Evolutionary conservation across 2,329 filamentous ascomycete species (phyloP).

Genomic region (Rugonectria rugulosa): DNA sequence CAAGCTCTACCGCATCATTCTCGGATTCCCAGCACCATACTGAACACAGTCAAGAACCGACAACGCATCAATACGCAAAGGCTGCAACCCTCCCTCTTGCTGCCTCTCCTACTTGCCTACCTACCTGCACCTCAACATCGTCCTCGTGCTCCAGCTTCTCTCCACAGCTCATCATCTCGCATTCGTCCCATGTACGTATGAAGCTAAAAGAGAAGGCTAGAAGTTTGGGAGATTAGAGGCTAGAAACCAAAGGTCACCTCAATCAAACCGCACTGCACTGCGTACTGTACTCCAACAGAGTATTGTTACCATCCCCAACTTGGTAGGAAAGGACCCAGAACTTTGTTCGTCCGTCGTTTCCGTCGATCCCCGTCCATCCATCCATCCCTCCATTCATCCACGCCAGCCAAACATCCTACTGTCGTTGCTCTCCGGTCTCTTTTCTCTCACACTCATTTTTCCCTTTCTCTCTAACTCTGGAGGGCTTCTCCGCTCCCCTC

Average conservation of each 20-base stretch:
- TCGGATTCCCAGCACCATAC: too few species aligned
- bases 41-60: too few species aligned
- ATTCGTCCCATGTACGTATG: neutral
- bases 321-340: conserved; percentile 28
- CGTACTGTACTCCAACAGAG: neutral
- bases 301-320: too few species aligned
- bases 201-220: conserved; percentile 3
- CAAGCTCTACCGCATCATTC: too few species aligned
- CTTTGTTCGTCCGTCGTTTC: conserved; percentile 40
- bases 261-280: conserved; percentile 4
- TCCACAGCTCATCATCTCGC: neutral
- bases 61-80: too few species aligned
- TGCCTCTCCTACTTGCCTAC: too few species aligned
- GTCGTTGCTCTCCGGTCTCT: neutral
- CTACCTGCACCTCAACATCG: too few species aligned
- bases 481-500: neutral
- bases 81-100: too few species aligned
- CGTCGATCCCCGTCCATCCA: conserved; percentile 31
- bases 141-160: neutral
- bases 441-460: neutral
- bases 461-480: conserved; percentile 4
- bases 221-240: conserved; percentile 17
- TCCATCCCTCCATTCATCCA: conserved; percentile 3
- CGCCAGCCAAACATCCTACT: neutral
- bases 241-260: too few species aligned